Conservation (phyloP, 2,329 filamentous ascomycete genomes). For the Phialocephala sp. region DNA sequence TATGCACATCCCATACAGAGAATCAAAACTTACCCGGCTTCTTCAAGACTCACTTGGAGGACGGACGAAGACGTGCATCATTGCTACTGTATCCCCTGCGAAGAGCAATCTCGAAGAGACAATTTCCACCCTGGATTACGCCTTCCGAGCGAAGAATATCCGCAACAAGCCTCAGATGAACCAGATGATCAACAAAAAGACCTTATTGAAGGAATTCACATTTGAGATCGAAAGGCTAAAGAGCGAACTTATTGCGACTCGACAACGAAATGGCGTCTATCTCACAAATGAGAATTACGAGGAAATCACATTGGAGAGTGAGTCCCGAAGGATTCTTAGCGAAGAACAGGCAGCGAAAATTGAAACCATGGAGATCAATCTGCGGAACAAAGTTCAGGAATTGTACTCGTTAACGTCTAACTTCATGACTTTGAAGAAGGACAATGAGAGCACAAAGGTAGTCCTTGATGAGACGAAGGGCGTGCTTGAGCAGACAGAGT, state of each 20-base stretch:
- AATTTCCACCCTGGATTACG: conserved; percentile 97
- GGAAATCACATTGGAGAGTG: conserved; percentile 88
- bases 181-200: conserved; percentile 90
- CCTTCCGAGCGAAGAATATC: conserved; percentile 97
- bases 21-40: conserved; percentile 93
- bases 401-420: conserved; percentile 84
- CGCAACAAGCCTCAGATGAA: conserved; percentile 97
- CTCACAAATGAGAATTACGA: conserved; percentile 88
- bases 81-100: conserved; percentile 92
- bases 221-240: conserved; percentile 93
- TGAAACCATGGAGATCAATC: conserved; percentile 86
- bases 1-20: conserved; percentile 87
- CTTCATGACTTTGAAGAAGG: conserved; percentile 87
- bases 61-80: conserved; percentile 97
- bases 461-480: conserved; percentile 80
- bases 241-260: conserved; percentile 88
- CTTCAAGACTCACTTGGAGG: conserved; percentile 97
- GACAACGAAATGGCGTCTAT: conserved; percentile 94
- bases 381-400: conserved; percentile 93
- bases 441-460: conserved; percentile 77
- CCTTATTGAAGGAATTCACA: conserved; percentile 86
- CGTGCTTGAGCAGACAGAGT: conserved; percentile 85
- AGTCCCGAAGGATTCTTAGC: conserved; percentile 86
- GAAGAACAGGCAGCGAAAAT: conserved; percentile 94
- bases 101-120: conserved; percentile 97